Evolutionary conservation across 2,329 filamentous ascomycete genomes (phyloP), one percentile per base, ranked within the genome.

Genomic region (Trichoderma koningiopsis): DNA sequence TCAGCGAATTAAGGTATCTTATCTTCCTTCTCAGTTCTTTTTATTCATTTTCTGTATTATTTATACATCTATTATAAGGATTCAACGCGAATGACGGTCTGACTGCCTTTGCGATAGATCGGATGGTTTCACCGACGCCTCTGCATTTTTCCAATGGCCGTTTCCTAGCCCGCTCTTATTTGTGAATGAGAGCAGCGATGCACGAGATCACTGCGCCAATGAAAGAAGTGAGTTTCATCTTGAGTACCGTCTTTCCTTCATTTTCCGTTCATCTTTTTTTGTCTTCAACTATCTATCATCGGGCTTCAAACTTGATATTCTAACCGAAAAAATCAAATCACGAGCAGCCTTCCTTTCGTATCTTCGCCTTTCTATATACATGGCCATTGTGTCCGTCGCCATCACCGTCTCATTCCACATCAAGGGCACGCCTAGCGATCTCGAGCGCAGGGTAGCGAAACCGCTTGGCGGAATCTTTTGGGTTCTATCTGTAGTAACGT

Each of bases 331-430:
- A 69, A 16, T 57, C 5, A 52, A 27, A 2, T 22, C 7, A 43
- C 7, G 40, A 7, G 19, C 7, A 88, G 86, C 88, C 0, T 97
- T 97, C 77, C 89, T 98, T 33, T 96, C 95, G 2, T 97, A 96
- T 86, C 88, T 98, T 24, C 90, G 94, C 4, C 87, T 98, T 2
- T 90, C 92, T 37, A 88, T 97, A 74, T 97, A 97, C 82, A 94
- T 98, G 87, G 89, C 93, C 72, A 85, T 99, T 63, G 93, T 98
- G 10, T 89, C 92, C 33, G 88, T 97, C 37, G 95, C 96, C 62
- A 97, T 99, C 73, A 89, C 97, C 11, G 85, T 97, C 62, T 97
- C 93, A 16, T 99, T 99, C 79, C 95, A 99, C 77, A 86, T 99
- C 61, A 94, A 94, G 76, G 84, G 84, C 22, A 81, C 89, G 74